Percentiles rank a stretch among this genome's conserved stretches.
These are phyloP conservation scores for Draba incana DNA, from an alignment of 345 rosid species.

Conservation along the genomic window DNA sequence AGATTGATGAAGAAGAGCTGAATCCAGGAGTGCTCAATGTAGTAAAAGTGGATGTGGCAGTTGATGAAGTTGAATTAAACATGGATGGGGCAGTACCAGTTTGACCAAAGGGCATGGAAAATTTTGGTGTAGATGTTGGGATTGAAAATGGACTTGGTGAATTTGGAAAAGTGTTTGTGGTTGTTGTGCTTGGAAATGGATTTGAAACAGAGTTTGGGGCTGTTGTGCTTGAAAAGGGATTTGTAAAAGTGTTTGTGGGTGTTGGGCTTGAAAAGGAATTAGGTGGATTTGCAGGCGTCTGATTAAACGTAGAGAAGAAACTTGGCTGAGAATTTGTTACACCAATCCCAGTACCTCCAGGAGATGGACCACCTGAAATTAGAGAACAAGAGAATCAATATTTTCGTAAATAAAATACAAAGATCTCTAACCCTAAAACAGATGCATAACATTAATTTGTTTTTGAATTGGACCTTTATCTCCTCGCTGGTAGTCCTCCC, in stretches of 20 bases:
- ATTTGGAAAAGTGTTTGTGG: slow-evolving; percentile 53
- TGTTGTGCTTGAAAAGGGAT: too few relatives aligned
- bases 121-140: slow-evolving; percentile 44
- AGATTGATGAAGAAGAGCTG: slow-evolving; percentile 49
- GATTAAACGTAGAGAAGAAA: slow-evolving; percentile 57
- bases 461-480: slow-evolving; percentile 63
- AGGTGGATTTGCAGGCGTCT: slow-evolving; percentile 58
- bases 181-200: slow-evolving; percentile 46
- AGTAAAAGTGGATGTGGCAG: slow-evolving; percentile 51
- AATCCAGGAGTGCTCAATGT: slow-evolving; percentile 53
- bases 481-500: slow-evolving; percentile 97
- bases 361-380: slow-evolving; percentile 74
- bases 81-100: slow-evolving; percentile 38
- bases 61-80: slow-evolving; percentile 55
- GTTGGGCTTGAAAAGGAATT: slow-evolving; percentile 54
- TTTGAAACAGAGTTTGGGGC: slow-evolving; percentile 26
- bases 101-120: slow-evolving; percentile 44
- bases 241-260: slow-evolving; percentile 53
- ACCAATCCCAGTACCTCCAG: slow-evolving; percentile 45
- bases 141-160: too few relatives aligned
- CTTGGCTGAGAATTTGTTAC: slow-evolving; percentile 52
- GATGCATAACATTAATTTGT: slow-evolving; percentile 16
- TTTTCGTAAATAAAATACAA: slow-evolving; percentile 7
- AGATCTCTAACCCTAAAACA: slow-evolving; percentile 9
- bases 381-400: slow-evolving; percentile 26